Evolutionary conservation across 352 stramenopile species (phyloP), one percentile per base, ranked within the genome.

Genomic region (Pythium plurisporium): DNA sequence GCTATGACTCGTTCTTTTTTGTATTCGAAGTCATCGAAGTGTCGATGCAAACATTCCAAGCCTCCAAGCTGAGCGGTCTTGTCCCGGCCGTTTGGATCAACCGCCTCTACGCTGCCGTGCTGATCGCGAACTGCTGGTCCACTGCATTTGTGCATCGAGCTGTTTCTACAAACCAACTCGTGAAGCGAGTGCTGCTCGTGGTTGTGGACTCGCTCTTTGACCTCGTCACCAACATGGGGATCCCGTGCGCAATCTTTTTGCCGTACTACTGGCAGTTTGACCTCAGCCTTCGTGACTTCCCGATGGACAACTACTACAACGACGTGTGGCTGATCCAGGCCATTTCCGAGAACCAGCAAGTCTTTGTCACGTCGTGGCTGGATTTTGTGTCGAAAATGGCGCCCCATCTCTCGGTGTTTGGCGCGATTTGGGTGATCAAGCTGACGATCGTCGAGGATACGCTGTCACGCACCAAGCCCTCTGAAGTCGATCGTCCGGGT

Each of bases 281-380:
- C 26, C 12, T 27, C n/a, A 6, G 3, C 0, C 26, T 9, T 1
- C 12, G 36, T 17, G 56, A 64, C 12, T 72, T 72, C 23, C 56
- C 54, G 10, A 19, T 67, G 1, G 31, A 42, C 0, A 49, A 65
- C 23, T 61, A 57, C 27, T 69, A 65, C 26, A 12, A 58, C n/a
- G 59, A 72, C 22, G 49, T 52, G 0, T 72, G 56, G 55, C 59
- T 65, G 17, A 53, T 59, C 34, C 31, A 57, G 4, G 58, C 57
- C 2, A 41, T 67, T 15, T 56, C 59, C 3, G 59, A 65, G 38
- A 65, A 60, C 29, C 63, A 45, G 9, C 52, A 65, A 55, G 33
- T 70, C 2, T 55, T 70, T 25, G 59, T 67, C 17, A 59, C 41
- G 2, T 70, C 63, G 9, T 55, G 34, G 46, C 25, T 67, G 11